phyloP scores from a whole-genome alignment of 305 asterid species.

The Fraxinus platypoda region DNA sequence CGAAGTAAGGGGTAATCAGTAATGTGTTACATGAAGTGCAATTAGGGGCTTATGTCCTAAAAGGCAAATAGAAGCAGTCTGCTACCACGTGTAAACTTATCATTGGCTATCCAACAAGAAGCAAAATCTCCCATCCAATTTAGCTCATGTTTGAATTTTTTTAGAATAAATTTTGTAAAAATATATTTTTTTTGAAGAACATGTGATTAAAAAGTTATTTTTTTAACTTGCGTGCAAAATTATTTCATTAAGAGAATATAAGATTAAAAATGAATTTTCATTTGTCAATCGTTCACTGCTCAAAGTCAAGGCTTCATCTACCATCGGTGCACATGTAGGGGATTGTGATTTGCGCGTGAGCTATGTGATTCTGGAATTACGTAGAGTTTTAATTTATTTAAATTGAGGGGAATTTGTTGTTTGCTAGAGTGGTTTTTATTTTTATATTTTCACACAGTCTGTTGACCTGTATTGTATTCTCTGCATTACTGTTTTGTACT shows the following conservation, averaged over 20 bases:
- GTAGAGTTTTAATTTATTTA: neutral
- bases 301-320: conserved; percentile 24
- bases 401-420: neutral
- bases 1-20: neutral
- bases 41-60: no score
- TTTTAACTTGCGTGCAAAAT: no score
- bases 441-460: no score
- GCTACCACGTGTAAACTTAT: neutral
- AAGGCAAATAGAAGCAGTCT: neutral
- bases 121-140: neutral
- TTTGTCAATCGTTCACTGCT: neutral
- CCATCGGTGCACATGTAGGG: conserved; percentile 19
- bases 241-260: no score
- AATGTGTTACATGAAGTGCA: neutral
- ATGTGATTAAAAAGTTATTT: no score
- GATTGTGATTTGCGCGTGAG: neutral
- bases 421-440: neutral
- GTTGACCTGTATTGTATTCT: neutral
- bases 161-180: no score
- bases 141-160: neutral
- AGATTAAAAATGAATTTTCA: no score
- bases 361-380: neutral
- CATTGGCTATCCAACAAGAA: neutral
- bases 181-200: no score
- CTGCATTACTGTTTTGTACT: neutral